Evolutionary conservation across 148 eudicot species (phyloP).

Genomic region (Cornus suecica): DNA sequence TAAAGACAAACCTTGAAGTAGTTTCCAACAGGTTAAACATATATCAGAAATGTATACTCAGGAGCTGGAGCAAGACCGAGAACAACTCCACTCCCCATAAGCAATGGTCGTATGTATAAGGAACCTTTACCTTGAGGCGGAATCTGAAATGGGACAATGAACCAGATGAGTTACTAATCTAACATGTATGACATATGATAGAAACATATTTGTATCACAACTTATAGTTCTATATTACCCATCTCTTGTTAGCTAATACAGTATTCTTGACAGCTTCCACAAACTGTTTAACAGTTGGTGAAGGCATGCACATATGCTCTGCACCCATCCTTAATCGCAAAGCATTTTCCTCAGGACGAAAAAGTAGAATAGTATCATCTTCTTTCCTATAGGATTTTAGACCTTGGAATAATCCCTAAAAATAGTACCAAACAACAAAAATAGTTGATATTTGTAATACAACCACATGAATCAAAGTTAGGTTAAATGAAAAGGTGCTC

Average conservation of each 20-base stretch:
- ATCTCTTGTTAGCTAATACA: constrained; percentile 86
- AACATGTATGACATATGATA: background rate
- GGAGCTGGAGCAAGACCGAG: constrained; percentile 97
- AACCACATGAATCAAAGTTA: too few relatives aligned
- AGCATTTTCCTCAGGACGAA: constrained; percentile 95
- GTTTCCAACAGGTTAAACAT: constrained; percentile 92
- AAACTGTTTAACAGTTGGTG: constrained; percentile 89
- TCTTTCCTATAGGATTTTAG: constrained; percentile 79
- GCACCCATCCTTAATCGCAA: constrained; percentile 74
- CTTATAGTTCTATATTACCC: constrained; percentile 46
- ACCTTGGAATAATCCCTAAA: constrained; percentile 95
- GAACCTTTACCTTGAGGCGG: constrained; percentile 97
- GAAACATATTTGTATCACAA: background rate
- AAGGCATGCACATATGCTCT: constrained; percentile 99
- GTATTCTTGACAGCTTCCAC: constrained; percentile 83
- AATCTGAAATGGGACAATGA: constrained; percentile 43
- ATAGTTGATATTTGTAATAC: background rate
- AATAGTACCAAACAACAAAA: constrained; percentile 1
- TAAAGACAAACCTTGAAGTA: constrained; percentile 76
- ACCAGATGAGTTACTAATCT: constrained; percentile 1
- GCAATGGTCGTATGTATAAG: constrained; percentile 78
- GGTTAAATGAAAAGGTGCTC: too few relatives aligned
- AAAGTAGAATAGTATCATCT: constrained; percentile 75
- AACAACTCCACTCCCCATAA: constrained; percentile 94
- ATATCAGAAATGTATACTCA: constrained; percentile 87